Evolutionary conservation across 202 grass and related monocot species (phyloP), one percentile per base, ranked within the genome.

Genomic region (Miscanthus sacchariflorus): DNA sequence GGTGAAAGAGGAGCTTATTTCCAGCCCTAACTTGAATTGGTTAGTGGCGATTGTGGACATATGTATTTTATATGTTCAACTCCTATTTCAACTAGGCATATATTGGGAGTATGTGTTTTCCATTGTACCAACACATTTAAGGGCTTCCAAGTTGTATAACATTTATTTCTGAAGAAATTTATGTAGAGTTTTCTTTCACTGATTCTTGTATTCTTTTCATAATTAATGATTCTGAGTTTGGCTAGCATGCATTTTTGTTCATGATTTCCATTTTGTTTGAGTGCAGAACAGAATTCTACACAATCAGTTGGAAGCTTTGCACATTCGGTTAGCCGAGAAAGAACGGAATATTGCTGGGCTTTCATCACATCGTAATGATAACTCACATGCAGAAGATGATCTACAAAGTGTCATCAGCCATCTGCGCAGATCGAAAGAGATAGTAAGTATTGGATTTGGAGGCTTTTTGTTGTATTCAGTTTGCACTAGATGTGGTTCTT

Each of bases 381-480:
- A 92, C 74, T 96, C 91, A 24, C 83, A 91, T 90, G 50, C 74
- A 49, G 97, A 95, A 86, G 90, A 88, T 83, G 97, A 95, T 86
- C 85, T 99, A 48, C 94, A 90, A 70, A 91, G 89, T 81, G 97
- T 99, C 64, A 88, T 99, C 65, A 90, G 91, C 77, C 92, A 97
- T 90, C 79, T 95, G 83, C 92, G 94, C 63, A 95, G 91, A 84
- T 97, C 97, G 24, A 96, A 99, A 89, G 94, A 99, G 91, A 99
- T 99, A 83, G 97, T 99, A 89, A 91, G 97, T 87, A 72, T 75
- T 77, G 19, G 12, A 71, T 85, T 84, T 27, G 25, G 21, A 71
- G 52, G 4, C 27, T 61, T 78, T 40, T 50, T 70, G 4, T 36
- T 3, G 43, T 30, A 70, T 74, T 72, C 12, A 38, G 18, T 75